Base-by-base conservation (phyloP, 176 grass and related monocot species). In the Triticum timopheevii region DNA sequence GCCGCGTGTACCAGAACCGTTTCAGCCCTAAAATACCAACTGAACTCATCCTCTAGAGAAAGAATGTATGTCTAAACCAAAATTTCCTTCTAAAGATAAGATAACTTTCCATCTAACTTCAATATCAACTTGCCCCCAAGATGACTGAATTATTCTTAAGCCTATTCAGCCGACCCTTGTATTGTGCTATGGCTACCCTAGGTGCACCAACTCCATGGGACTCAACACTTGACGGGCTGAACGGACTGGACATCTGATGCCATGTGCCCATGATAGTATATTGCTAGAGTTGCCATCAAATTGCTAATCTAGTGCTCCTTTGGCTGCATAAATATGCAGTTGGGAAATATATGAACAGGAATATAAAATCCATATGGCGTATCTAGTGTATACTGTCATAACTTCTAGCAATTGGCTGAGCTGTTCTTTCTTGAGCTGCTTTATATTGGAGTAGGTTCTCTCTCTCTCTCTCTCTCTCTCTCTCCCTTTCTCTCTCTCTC, bases 351-450 rank as follows among this genome's bases (percentile, higher is more conserved):
- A 69, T 59, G 75, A 61, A 68, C 10, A 9, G 1, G 4, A 73
- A 36, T 81, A 7, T 66, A 23, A 85, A 76, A 49, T 86, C 28
- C 28, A 19, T 84, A 4, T 34, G 25, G 10, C 28, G 0, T 81
- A 71, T 81, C 50, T 52, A 56, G 56, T 69, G 50, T 59, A 50
- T 79, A 24, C 65, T 72, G 33, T 40, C 69, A 58, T 65, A 86
- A 70, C n/a, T 13, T 82, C 16, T 63, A 83, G 47, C 42, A 15
- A 82, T 61, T 8, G 49, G 49, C 36, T 64, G 52, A 23, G 22
- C 54, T 69, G 11, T 76, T 78, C 65, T 76, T 82, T 86, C 61
- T 76, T 78, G 30, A 67, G 69, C 33, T 89, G 12, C 28, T 76
- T 76, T 76, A 10, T 75, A 25, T 76, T 25, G 12, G 12, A 50